A percentile compares a stretch with the other conserved stretches of the same genome.
Evolutionary conservation across 1,139 yeast genomes (phyloP).

Genomic region (Nadsonia starkeyi-henricii): DNA sequence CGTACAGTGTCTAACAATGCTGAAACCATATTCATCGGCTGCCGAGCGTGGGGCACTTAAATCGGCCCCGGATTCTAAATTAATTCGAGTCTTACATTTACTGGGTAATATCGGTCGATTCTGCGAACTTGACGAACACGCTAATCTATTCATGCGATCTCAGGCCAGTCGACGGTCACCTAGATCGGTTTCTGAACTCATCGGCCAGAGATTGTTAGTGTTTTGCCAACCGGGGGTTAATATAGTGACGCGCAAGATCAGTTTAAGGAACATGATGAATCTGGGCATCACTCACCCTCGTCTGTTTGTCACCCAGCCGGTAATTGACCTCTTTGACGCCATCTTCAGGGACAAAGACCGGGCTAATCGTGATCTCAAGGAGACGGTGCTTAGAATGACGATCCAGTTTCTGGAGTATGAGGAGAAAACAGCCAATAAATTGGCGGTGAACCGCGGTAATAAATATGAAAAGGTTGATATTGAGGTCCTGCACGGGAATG

Average conservation of each 20-base stretch:
- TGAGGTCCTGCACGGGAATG: constrained; percentile 41
- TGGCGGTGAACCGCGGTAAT: constrained; percentile 24
- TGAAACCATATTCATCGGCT: constrained; percentile 32
- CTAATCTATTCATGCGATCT: constrained; percentile 25
- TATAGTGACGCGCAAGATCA: constrained; percentile 31
- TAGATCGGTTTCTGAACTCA: constrained; percentile 41
- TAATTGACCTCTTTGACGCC: constrained; percentile 39
- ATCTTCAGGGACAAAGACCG: constrained; percentile 25
- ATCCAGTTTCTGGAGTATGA: constrained; percentile 33
- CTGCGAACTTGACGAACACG: constrained; percentile 41
- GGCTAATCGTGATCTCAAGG: constrained; percentile 26
- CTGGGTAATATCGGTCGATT: constrained; percentile 58
- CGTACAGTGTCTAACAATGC: constrained; percentile 38
- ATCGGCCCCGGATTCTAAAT: constrained; percentile 29
- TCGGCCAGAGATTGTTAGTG: constrained; percentile 41
- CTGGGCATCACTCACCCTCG: background rate
- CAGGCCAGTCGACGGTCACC: constrained; percentile 23
- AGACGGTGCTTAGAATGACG: constrained; percentile 41
- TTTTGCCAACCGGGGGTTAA: constrained; percentile 32
- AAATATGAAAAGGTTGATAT: constrained; percentile 27
- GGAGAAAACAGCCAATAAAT: constrained; percentile 34
- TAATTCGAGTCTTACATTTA: constrained; percentile 44
- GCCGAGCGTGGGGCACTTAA: constrained; percentile 14
- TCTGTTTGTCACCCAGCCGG: constrained; percentile 41
- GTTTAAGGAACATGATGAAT: constrained; percentile 15